These are phyloP conservation scores for Chaetomium cochliodes DNA, from an alignment of 495 filamentous ascomycete genomes.

Conservation along the genomic window DNA sequence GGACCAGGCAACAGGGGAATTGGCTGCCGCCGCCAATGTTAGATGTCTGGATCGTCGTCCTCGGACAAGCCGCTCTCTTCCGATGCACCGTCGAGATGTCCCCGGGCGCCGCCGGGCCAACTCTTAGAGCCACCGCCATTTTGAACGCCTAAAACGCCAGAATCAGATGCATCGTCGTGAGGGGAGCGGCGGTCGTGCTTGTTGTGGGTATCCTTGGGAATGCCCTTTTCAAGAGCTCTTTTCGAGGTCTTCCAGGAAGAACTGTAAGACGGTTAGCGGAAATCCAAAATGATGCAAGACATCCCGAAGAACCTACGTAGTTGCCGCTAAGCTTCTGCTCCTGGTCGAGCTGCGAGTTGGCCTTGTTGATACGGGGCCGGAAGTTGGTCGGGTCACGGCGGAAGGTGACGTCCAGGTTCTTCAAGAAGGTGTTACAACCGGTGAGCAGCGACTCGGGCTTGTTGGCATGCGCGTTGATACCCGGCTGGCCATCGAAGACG, in stretches of 20 bases:
- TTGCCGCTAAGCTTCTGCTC: conserved; percentile 94
- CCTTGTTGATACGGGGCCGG: conserved; percentile 97
- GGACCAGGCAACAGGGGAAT: conserved; percentile 57
- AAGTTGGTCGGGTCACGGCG: conserved; percentile 95
- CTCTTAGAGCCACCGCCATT: conserved; percentile 32
- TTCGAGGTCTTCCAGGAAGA: conserved; percentile 86
- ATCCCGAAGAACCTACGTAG: conserved; percentile 62
- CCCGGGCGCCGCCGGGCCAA: conserved; percentile 35
- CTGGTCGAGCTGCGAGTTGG: conserved; percentile 90
- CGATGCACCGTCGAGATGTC: conserved; percentile 32
- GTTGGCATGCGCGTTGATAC: conserved; percentile 83
- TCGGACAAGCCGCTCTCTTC: conserved; percentile 42
- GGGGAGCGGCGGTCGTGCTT: conserved; percentile 31
- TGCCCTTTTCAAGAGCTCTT: conserved; percentile 63
- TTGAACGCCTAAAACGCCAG: conserved; percentile 48
- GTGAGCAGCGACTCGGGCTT: conserved; percentile 87
- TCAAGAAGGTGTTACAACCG: conserved; percentile 94
- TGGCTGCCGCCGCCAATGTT: conserved; percentile 47
- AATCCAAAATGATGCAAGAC: conserved; percentile 7
- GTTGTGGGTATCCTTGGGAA: conserved; percentile 39
- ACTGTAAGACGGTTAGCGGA: conserved; percentile 42
- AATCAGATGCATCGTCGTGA: conserved; percentile 41
- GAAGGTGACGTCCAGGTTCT: conserved; percentile 96
- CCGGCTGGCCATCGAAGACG: conserved; percentile 93
- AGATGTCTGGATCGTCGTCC: conserved; percentile 47